Evolutionary conservation across 768 basidiomycete species (phyloP).

Genomic region (Auriscalpium orientale): DNA sequence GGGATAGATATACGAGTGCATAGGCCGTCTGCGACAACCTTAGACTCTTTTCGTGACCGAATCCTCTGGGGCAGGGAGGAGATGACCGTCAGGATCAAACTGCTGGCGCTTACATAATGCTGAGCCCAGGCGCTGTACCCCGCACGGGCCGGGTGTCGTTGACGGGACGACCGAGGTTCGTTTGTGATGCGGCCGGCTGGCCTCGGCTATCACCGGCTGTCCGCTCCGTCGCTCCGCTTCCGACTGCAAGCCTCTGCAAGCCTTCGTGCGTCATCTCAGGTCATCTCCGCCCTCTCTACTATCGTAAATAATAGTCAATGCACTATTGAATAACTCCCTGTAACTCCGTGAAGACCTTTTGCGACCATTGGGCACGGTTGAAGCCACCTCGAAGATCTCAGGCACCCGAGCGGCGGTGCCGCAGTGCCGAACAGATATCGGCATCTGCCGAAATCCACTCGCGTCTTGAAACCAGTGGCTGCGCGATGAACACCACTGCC

Average conservation of each 20-base stretch:
- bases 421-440: no score
- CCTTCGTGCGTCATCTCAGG: constrained; percentile 38
- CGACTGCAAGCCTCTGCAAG: background rate
- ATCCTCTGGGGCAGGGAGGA: background rate
- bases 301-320: no score
- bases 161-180: background rate
- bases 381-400: no score
- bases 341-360: constrained; percentile 53
- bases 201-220: background rate
- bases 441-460: no score
- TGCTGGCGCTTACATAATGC: background rate
- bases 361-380: background rate
- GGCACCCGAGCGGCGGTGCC: no score
- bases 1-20: background rate
- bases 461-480: no score
- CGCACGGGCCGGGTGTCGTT: background rate
- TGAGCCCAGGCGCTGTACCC: background rate
- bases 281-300: no score
- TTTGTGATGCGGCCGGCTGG: background rate
- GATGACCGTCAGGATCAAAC: background rate
- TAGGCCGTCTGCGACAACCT: background rate
- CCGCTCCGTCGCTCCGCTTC: background rate
- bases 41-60: background rate
- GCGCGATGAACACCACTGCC: no score
- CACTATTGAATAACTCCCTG: constrained; percentile 84